Evolutionary conservation across 352 stramenopile genomes (phyloP).

Genomic region (Pythium rhizo-oryzae): DNA sequence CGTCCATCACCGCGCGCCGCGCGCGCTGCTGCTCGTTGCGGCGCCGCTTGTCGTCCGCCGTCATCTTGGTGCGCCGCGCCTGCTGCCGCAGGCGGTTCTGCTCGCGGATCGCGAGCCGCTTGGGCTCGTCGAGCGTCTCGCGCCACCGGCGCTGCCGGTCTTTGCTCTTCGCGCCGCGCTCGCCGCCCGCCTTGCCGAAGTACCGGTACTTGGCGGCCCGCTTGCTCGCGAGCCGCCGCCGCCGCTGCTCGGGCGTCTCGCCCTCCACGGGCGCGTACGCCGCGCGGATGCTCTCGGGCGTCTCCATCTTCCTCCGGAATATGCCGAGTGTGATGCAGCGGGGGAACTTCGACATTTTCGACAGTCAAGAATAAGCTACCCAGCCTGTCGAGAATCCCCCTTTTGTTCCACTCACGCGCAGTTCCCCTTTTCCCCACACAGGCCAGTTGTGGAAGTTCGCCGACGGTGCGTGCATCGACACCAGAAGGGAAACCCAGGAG

Average conservation of each 20-base stretch:
- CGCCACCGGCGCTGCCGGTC: constrained; percentile 40
- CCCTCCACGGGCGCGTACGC: constrained; percentile 48
- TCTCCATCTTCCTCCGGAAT: constrained; percentile 35
- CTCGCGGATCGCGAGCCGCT: constrained; percentile 43
- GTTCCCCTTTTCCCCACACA: neutral
- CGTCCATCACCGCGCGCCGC: constrained; percentile 47
- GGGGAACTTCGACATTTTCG: constrained; percentile 20
- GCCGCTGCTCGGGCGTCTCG: constrained; percentile 53
- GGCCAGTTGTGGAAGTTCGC: neutral
- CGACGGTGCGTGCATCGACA: neutral
- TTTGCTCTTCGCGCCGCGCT: constrained; percentile 18
- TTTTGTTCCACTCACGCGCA: neutral
- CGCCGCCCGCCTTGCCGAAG: constrained; percentile 31
- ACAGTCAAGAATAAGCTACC: constrained; percentile 7
- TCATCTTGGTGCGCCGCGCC: constrained; percentile 49
- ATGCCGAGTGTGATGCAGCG: no score
- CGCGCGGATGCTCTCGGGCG: constrained; percentile 50
- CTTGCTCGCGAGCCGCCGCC: constrained; percentile 54
- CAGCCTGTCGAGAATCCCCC: constrained; percentile 12
- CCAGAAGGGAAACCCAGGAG: neutral
- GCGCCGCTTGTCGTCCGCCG: constrained; percentile 38
- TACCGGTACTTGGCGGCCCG: constrained; percentile 74
- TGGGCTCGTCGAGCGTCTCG: constrained; percentile 47
- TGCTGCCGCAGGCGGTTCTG: constrained; percentile 70
- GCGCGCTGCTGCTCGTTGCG: constrained; percentile 53